These are phyloP conservation scores for Ophiocordyceps camponoti-saundersi DNA, from an alignment of 2,329 filamentous ascomycete genomes.

Conservation along the genomic window DNA sequence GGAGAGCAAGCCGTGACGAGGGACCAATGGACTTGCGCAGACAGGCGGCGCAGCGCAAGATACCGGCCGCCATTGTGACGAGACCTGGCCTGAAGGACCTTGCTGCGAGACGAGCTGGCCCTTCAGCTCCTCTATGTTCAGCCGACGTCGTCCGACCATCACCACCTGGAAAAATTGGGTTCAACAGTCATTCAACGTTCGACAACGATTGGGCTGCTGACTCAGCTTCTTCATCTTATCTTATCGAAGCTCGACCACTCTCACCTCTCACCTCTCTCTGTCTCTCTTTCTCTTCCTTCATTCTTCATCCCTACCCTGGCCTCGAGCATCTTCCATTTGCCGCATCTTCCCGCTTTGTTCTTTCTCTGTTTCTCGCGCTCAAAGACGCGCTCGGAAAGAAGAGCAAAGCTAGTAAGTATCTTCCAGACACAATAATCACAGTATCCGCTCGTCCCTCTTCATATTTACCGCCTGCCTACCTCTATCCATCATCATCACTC, in stretches of 20 bases:
- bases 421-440: no score
- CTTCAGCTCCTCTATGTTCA: no score
- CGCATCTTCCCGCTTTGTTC: not conserved
- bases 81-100: not conserved
- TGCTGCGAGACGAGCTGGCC: not conserved
- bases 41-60: conserved; percentile 11
- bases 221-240: not conserved
- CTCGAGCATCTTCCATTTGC: not conserved
- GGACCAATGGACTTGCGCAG: conserved; percentile 8
- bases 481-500: not conserved
- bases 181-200: no score
- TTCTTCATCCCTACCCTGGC: not conserved
- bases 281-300: not conserved
- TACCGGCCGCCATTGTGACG: conserved; percentile 9
- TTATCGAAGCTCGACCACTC: not conserved
- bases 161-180: no score
- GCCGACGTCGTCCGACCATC: no score
- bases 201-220: not conserved
- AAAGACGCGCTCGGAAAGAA: no score
- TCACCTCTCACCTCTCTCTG: not conserved
- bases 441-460: no score
- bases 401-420: no score
- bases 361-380: not conserved
- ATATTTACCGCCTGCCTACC: no score
- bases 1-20: not conserved